These are phyloP conservation scores for Sodiomyces alkalinus DNA, from an alignment of 2,329 filamentous ascomycete species.

Conservation along the genomic window DNA sequence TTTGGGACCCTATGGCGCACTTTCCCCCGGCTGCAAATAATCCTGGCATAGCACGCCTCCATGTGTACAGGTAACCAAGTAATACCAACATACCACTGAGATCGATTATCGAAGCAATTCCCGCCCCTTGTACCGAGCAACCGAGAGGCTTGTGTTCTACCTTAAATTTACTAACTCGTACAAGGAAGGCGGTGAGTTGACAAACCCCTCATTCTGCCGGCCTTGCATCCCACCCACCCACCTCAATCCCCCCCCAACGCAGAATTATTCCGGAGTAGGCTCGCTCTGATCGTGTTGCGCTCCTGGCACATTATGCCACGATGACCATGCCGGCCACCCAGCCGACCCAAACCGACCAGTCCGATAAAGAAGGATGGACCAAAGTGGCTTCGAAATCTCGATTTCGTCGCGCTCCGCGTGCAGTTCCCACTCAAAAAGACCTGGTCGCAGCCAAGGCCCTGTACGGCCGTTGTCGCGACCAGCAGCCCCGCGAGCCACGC, in stretches of 20 bases:
- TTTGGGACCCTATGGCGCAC: no score
- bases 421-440: no score
- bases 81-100: no score
- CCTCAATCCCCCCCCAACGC: neutral
- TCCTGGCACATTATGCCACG: no score
- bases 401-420: constrained; percentile 3
- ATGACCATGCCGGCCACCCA: no score
- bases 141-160: no score
- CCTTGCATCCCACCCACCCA: neutral
- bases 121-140: no score
- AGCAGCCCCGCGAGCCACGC: constrained; percentile 4
- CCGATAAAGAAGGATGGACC: constrained; percentile 9
- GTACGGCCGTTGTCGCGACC: neutral
- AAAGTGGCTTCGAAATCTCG: constrained; percentile 9
- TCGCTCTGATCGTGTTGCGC: neutral
- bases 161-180: no score
- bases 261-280: neutral
- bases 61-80: no score
- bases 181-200: neutral
- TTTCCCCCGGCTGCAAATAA: no score
- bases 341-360: neutral
- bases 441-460: constrained; percentile 1
- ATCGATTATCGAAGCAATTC: no score
- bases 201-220: constrained; percentile 6
- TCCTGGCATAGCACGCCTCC: no score